Evolutionary conservation across 1,284 basidiomycete genomes (phyloP).

Genomic region (Wallemia ichthyophaga): DNA sequence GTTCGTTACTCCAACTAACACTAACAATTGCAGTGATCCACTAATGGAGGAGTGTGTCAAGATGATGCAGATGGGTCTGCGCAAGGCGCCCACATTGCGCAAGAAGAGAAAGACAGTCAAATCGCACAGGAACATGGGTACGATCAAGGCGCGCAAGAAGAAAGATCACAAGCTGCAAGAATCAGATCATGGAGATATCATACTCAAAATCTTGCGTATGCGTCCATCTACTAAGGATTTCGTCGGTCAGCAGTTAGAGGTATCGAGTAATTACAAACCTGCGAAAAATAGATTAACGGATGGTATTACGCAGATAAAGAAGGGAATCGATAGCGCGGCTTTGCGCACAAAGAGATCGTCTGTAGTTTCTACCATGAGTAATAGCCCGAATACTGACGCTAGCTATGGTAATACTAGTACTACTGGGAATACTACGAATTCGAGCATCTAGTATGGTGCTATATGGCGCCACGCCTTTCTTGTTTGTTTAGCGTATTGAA

Average conservation of each 20-base stretch:
- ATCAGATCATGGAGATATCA: slow-evolving; percentile 47
- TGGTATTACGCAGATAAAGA: background rate
- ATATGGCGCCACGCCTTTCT: too few relatives aligned
- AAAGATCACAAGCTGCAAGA: slow-evolving; percentile 22
- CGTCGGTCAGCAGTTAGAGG: slow-evolving; percentile 55
- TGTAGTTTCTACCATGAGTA: background rate
- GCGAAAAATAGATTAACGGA: background rate
- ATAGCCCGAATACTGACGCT: background rate
- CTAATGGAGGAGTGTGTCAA: slow-evolving; percentile 89
- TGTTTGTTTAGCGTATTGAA: too few relatives aligned
- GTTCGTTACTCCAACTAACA: slow-evolving; percentile 2
- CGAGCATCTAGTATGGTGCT: too few relatives aligned
- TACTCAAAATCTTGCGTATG: slow-evolving; percentile 76
- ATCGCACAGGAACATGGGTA: slow-evolving; percentile 55
- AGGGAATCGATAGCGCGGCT: background rate
- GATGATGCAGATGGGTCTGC: slow-evolving; percentile 55
- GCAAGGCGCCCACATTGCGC: slow-evolving; percentile 39
- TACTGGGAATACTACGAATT: too few relatives aligned
- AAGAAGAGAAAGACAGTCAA: slow-evolving; percentile 75
- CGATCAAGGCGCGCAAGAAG: slow-evolving; percentile 86
- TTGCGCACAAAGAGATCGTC: background rate
- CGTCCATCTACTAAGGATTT: slow-evolving; percentile 61
- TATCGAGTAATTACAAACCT: slow-evolving; percentile 11
- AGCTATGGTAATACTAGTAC: background rate
- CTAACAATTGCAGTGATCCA: slow-evolving; percentile 35